A percentile compares a stretch with the other conserved stretches of the same genome.
Conservation (phyloP, 768 basidiomycete species). For the Pilatotrama ljubarskyi region DNA sequence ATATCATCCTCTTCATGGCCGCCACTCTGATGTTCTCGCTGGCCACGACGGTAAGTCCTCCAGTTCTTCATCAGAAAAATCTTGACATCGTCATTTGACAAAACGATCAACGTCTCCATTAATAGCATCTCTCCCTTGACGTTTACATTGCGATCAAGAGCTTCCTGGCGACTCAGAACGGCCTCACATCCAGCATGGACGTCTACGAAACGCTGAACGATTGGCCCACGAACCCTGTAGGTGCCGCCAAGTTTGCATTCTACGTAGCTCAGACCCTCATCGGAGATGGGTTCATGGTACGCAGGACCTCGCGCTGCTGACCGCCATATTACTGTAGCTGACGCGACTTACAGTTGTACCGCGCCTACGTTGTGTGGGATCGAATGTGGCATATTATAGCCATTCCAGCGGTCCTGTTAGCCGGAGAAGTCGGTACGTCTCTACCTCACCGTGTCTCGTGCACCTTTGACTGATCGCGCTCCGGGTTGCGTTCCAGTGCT, state of each 20-base stretch:
- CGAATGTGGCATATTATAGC: not conserved
- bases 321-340: not conserved
- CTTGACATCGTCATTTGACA: not conserved
- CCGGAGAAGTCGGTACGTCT: conserved; percentile 1
- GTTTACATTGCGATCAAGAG: conserved; percentile 8
- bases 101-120: not conserved
- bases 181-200: not conserved
- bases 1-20: conserved; percentile 1
- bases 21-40: conserved; percentile 6
- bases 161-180: not conserved
- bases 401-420: not conserved
- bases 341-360: conserved; percentile 2
- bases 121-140: conserved; percentile 6
- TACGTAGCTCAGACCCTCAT: conserved; percentile 13
- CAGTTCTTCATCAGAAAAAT: not conserved
- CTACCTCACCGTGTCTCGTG: not conserved
- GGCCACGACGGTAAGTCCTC: conserved; percentile 1
- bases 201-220: conserved; percentile 9
- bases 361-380: conserved; percentile 16
- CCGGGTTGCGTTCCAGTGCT: not conserved
- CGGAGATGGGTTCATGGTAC: conserved; percentile 15
- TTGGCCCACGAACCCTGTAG: conserved; percentile 8
- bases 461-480: not conserved
- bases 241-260: conserved; percentile 10
- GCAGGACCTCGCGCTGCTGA: not conserved